Conservation (phyloP, 2,329 filamentous ascomycete species). For the Colletotrichum filicis region DNA sequence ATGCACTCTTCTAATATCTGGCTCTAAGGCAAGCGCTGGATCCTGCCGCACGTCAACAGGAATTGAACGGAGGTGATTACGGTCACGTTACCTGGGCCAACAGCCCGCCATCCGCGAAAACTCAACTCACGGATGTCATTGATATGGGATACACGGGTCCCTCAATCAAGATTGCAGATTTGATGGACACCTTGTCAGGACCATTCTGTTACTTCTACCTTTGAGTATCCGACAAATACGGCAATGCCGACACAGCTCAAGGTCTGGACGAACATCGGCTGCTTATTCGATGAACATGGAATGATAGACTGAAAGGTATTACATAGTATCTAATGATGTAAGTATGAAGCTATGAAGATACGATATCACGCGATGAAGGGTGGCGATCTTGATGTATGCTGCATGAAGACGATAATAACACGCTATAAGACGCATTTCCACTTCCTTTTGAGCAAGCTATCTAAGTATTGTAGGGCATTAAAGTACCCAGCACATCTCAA, state of each 20-base stretch:
- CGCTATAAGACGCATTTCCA: too few species aligned
- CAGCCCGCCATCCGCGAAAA: slow-evolving; percentile 39
- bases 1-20: background rate
- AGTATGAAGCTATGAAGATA: too few species aligned
- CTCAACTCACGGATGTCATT: slow-evolving; percentile 40
- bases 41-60: slow-evolving; percentile 36
- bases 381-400: too few species aligned
- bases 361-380: too few species aligned
- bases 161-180: slow-evolving; percentile 40
- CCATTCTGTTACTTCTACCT: slow-evolving; percentile 45
- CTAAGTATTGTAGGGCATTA: background rate
- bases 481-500: background rate
- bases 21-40: slow-evolving; percentile 37
- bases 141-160: slow-evolving; percentile 44
- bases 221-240: slow-evolving; percentile 11
- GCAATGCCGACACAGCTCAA: too few species aligned
- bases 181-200: slow-evolving; percentile 43
- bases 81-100: slow-evolving; percentile 45
- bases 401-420: too few species aligned
- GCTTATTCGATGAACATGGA: too few species aligned
- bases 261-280: too few species aligned
- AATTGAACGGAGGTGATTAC: slow-evolving; percentile 41
- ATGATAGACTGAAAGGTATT: too few species aligned
- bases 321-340: too few species aligned
- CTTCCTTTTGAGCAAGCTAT: too few species aligned